These are phyloP conservation scores for Prosopis cineraria DNA, from an alignment of 306 rosid genomes.

Conservation along the genomic window DNA sequence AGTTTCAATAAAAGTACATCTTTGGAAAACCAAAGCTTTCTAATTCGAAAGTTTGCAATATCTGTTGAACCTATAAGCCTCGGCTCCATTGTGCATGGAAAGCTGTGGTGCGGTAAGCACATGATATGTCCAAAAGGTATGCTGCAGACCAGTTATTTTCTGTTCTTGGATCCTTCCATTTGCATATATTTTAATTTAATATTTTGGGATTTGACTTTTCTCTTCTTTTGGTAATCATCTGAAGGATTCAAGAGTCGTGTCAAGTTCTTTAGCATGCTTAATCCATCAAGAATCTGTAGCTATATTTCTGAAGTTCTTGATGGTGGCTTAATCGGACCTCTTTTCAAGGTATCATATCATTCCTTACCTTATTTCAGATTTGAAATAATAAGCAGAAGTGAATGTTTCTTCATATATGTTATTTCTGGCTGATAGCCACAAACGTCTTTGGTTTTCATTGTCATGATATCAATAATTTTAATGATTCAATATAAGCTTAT, in stretches of 20 bases:
- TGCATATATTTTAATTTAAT: neutral
- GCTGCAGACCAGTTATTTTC: constrained; percentile 7
- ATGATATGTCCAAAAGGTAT: constrained; percentile 90
- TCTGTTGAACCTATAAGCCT: constrained; percentile 54
- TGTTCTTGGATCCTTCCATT: neutral
- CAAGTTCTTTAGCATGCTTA: constrained; percentile 56
- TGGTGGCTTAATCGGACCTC: constrained; percentile 88
- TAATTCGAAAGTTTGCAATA: constrained; percentile 38
- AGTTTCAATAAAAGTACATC: constrained; percentile 23
- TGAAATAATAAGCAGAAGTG: constrained; percentile 23
- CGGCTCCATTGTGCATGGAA: constrained; percentile 71
- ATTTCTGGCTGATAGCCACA: neutral
- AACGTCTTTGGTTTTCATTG: neutral
- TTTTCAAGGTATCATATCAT: constrained; percentile 66
- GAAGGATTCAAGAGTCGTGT: constrained; percentile 86
- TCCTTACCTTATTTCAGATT: constrained; percentile 26
- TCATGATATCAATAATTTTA: neutral
- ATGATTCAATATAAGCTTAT: neutral
- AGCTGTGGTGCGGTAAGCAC: constrained; percentile 70
- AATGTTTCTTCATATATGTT: constrained; percentile 18
- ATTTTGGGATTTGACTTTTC: constrained; percentile 22
- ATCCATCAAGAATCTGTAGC: constrained; percentile 65
- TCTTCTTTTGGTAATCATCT: constrained; percentile 33
- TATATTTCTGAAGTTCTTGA: constrained; percentile 84
- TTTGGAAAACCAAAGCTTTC: constrained; percentile 26